Conservation (phyloP, 2,329 filamentous ascomycete genomes). For the Fusarium siculi region DNA sequence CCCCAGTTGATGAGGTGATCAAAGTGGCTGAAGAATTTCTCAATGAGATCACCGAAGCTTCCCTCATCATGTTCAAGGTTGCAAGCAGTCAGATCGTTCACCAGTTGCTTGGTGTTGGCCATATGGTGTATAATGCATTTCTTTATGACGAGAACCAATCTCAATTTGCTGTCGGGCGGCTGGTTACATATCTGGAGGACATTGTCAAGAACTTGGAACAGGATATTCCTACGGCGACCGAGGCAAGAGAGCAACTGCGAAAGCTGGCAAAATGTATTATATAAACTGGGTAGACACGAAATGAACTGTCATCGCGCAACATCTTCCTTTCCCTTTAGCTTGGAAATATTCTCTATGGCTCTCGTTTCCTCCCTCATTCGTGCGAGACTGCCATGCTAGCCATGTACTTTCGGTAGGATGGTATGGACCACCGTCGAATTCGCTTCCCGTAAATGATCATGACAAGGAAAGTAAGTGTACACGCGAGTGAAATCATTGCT, state of each 20-base stretch:
- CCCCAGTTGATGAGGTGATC: neutral
- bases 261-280: neutral
- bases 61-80: neutral
- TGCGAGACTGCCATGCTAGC: neutral
- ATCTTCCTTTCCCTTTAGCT: rapidly evolving
- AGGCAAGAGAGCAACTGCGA: neutral
- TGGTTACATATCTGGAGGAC: neutral
- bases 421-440: neutral
- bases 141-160: neutral
- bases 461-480: neutral
- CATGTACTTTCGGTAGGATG: neutral
- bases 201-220: slow-evolving; percentile 1
- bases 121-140: slow-evolving; percentile 8
- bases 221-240: neutral
- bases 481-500: neutral
- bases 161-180: neutral
- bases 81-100: neutral
- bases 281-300: neutral
- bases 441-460: neutral
- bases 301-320: rapidly evolving
- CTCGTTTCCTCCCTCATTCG: neutral
- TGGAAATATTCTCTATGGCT: neutral
- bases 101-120: neutral
- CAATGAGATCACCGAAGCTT: neutral
- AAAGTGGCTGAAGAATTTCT: neutral